phyloP scores from a whole-genome alignment of 2,329 filamentous ascomycete genomes.

The Ophiostoma quercus region DNA sequence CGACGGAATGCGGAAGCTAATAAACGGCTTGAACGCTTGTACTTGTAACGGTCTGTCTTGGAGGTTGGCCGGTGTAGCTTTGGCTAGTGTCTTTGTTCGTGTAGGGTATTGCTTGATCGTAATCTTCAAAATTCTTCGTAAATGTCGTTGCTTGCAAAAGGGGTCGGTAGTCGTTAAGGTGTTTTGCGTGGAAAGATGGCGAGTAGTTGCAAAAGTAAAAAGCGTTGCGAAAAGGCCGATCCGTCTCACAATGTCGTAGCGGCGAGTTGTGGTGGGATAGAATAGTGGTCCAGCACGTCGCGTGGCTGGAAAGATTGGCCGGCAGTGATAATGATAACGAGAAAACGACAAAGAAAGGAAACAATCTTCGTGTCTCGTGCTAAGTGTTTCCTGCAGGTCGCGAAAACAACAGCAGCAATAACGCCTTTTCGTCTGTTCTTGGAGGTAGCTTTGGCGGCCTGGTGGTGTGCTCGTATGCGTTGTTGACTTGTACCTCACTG shows the following conservation, averaged over 20 bases:
- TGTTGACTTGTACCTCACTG: neutral
- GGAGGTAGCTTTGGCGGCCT: neutral
- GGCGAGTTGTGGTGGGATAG: conserved; percentile 11
- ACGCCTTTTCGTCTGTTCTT: neutral
- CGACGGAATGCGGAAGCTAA: neutral
- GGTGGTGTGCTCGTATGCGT: neutral
- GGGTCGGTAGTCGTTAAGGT: neutral
- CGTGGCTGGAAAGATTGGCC: conserved; percentile 5
- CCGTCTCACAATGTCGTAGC: neutral
- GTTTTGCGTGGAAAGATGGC: neutral
- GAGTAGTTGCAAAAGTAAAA: neutral
- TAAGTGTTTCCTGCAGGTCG: neutral
- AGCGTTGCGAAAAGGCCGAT: neutral
- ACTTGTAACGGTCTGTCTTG: neutral
- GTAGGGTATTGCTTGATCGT: neutral
- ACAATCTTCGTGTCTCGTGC: conserved; percentile 4
- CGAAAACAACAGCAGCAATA: neutral
- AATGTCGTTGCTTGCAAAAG: neutral
- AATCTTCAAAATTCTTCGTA: neutral
- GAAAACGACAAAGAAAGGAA: neutral
- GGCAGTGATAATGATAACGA: neutral
- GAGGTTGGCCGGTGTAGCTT: neutral
- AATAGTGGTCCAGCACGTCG: conserved; percentile 11
- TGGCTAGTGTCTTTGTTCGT: neutral
- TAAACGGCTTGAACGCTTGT: neutral